A percentile compares a stretch with the other conserved stretches of the same genome.
Evolutionary conservation across 257 asterid species (phyloP).

Genomic region (Anisodus acutangulus): DNA sequence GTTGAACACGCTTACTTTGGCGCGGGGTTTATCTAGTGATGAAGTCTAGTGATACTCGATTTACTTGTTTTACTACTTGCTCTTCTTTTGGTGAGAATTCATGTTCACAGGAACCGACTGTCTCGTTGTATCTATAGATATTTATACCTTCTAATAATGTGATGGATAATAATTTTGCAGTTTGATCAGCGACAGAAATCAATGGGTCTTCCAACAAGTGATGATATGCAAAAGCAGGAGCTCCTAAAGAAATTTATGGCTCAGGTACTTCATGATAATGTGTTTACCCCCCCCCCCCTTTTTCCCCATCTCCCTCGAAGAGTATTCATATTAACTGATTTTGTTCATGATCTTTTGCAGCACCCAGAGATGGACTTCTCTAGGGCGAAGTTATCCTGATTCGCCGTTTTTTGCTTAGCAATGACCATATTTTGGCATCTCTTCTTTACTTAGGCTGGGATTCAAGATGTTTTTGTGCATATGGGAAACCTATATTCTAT

Average conservation of each 20-base stretch:
- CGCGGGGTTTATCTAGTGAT: not conserved
- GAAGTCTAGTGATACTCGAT: not conserved
- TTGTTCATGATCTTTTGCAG: slow-evolving; percentile 44
- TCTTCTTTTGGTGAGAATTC: not conserved
- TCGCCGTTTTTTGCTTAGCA: not conserved
- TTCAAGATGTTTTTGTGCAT: slow-evolving; percentile 14
- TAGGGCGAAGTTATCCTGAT: slow-evolving; percentile 52
- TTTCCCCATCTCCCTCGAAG: not conserved
- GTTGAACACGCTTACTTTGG: slow-evolving; percentile 14
- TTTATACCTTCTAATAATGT: not conserved
- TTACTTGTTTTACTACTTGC: not conserved
- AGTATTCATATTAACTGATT: not conserved
- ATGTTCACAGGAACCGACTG: not conserved
- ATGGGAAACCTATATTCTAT: not conserved
- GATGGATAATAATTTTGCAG: slow-evolving; percentile 35
- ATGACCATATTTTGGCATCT: slow-evolving; percentile 14
- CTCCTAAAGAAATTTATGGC: slow-evolving; percentile 70
- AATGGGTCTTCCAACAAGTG: slow-evolving; percentile 70
- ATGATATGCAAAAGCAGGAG: slow-evolving; percentile 75
- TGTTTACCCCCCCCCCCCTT: not conserved
- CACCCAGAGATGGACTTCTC: slow-evolving; percentile 79
- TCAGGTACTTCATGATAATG: slow-evolving; percentile 46
- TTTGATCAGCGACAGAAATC: slow-evolving; percentile 69
- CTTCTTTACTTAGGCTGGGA: not conserved
- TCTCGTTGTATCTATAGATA: not conserved